Conservation (phyloP, 23 red algal species). For the Cyanidium caldarium region DNA sequence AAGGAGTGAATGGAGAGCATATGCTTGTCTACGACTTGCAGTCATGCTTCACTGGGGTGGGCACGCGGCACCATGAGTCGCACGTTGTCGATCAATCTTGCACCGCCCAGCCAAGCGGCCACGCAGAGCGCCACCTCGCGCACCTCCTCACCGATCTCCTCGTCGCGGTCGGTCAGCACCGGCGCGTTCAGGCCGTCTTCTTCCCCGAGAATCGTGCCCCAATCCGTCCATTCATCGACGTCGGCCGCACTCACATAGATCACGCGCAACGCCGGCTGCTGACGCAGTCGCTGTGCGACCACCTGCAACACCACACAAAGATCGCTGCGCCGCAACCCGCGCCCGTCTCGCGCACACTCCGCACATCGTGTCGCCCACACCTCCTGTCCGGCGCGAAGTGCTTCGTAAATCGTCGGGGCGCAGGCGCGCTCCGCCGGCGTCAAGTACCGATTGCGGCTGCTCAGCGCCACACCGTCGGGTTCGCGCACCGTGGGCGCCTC, state of each 20-base stretch:
- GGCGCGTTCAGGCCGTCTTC: background rate
- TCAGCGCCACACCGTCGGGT: conserved; percentile 64
- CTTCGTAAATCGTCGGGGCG: conserved; percentile 27
- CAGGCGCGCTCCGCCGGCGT: conserved; percentile 20
- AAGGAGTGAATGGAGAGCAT: too few relatives aligned
- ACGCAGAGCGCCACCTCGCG: too few relatives aligned
- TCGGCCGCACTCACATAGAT: conserved; percentile 32
- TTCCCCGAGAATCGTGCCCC: conserved; percentile 24
- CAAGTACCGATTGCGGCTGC: conserved; percentile 60
- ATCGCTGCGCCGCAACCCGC: background rate
- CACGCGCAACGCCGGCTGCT: conserved; percentile 14
- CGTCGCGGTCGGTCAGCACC: background rate
- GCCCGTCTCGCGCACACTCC: background rate
- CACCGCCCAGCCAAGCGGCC: too few relatives aligned
- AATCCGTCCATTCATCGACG: background rate
- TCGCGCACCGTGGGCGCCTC: conserved; percentile 35
- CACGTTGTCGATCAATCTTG: too few relatives aligned
- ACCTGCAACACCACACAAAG: conserved; percentile 1
- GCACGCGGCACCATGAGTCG: too few relatives aligned
- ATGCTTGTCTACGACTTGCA: too few relatives aligned
- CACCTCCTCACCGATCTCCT: background rate
- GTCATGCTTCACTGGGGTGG: too few relatives aligned
- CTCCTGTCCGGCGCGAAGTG: conserved; percentile 15
- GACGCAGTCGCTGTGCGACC: background rate
- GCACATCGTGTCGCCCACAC: background rate